phyloP scores from a whole-genome alignment of 2,329 filamentous ascomycete species.

The Fusarium sororula region DNA sequence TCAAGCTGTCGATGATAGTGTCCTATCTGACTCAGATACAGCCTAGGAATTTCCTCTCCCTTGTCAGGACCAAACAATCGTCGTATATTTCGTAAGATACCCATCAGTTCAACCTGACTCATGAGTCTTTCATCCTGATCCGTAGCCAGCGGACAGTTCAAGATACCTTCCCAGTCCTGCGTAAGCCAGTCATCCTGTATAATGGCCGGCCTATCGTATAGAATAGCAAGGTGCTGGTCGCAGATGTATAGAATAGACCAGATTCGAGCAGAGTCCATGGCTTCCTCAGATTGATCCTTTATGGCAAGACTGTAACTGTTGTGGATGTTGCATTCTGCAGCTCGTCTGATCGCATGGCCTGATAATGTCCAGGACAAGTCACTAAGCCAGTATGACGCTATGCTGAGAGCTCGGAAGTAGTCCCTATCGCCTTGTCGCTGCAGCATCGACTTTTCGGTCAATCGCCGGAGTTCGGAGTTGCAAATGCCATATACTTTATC shows the following conservation, averaged over 20 bases:
- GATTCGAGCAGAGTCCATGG: conserved; percentile 63
- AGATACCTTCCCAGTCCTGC: conserved; percentile 64
- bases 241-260: conserved; percentile 72
- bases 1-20: conserved; percentile 48
- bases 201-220: conserved; percentile 67
- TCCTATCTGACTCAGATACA: conserved; percentile 58
- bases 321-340: conserved; percentile 58
- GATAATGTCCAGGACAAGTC: conserved; percentile 71
- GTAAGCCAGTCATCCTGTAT: conserved; percentile 67
- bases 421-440: conserved; percentile 53
- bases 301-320: conserved; percentile 53
- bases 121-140: conserved; percentile 65
- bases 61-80: conserved; percentile 65
- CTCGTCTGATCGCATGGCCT: conserved; percentile 60
- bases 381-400: conserved; percentile 68
- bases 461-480: conserved; percentile 62
- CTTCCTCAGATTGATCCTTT: conserved; percentile 51
- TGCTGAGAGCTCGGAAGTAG: conserved; percentile 66
- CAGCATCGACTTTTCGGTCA: conserved; percentile 58
- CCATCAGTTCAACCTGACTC: conserved; percentile 66
- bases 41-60: conserved; percentile 59
- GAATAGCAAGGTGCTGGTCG: conserved; percentile 68
- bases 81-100: conserved; percentile 64
- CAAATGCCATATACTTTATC: conserved; percentile 57
- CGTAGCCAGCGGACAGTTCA: conserved; percentile 59